Percentiles rank a stretch among this genome's conserved stretches.
Conservation (phyloP, 495 filamentous ascomycete species). For the Xylaria bambusicola region DNA sequence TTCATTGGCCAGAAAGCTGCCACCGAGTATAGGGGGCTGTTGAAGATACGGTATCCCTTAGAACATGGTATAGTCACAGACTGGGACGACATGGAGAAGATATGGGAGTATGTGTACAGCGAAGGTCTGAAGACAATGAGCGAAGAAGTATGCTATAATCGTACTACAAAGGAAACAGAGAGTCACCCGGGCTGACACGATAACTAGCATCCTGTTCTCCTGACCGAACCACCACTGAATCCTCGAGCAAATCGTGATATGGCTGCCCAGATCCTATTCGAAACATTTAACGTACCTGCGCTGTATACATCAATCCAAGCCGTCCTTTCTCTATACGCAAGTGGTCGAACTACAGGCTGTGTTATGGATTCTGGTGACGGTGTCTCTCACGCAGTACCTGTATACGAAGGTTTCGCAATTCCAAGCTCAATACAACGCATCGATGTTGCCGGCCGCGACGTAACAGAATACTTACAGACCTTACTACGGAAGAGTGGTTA, state of each 20-base stretch:
- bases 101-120: constrained; percentile 78
- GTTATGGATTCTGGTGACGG: constrained; percentile 95
- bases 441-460: constrained; percentile 96
- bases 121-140: constrained; percentile 86
- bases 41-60: constrained; percentile 93
- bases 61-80: constrained; percentile 99
- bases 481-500: constrained; percentile 90
- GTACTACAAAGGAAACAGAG: constrained; percentile 2
- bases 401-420: constrained; percentile 97
- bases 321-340: constrained; percentile 93
- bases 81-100: constrained; percentile 99
- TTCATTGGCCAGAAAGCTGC: constrained; percentile 92
- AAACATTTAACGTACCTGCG: constrained; percentile 97
- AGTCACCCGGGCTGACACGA: constrained; percentile 21
- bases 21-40: constrained; percentile 85
- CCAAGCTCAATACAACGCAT: constrained; percentile 91
- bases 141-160: constrained; percentile 69
- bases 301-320: constrained; percentile 97
- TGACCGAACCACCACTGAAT: constrained; percentile 97
- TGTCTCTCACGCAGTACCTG: constrained; percentile 95
- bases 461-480: constrained; percentile 93
- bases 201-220: constrained; percentile 82
- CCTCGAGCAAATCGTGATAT: constrained; percentile 94
- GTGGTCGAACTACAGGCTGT: constrained; percentile 93
- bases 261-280: constrained; percentile 96